These are phyloP conservation scores for Nemania abortiva DNA, from an alignment of 2,329 filamentous ascomycete species.

Conservation along the genomic window DNA sequence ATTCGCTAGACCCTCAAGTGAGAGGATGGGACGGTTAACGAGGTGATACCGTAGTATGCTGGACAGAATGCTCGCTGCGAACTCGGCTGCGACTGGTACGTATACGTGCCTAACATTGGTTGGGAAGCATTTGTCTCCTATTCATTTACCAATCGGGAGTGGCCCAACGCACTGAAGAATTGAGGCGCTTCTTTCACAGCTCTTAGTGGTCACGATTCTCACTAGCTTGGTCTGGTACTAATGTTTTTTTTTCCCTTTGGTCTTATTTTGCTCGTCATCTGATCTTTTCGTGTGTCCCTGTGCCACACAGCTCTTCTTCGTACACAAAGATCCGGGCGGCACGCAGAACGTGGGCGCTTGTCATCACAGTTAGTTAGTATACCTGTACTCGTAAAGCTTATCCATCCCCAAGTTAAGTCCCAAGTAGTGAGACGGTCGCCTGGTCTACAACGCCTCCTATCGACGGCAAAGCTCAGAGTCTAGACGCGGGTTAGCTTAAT, in stretches of 20 bases:
- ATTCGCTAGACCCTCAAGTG: conserved; percentile 4
- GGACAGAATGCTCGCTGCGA: conserved; percentile 15
- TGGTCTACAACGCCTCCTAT: no score
- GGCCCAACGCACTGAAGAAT: conserved; percentile 19
- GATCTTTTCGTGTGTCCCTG: conserved; percentile 10
- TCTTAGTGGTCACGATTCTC: conserved; percentile 11
- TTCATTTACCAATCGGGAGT: conserved; percentile 31
- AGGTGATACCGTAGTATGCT: neutral
- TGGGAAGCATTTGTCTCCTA: neutral
- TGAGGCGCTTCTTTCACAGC: conserved; percentile 21
- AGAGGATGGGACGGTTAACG: neutral
- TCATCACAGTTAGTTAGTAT: no score
- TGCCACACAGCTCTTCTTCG: neutral
- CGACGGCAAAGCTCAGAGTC: neutral
- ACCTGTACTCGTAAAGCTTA: neutral
- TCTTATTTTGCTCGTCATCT: conserved; percentile 31
- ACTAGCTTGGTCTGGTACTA: neutral
- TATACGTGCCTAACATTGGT: conserved; percentile 6
- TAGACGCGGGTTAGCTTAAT: neutral
- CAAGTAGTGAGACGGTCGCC: no score
- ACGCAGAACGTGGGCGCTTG: neutral
- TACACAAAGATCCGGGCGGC: neutral
- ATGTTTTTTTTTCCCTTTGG: no score
- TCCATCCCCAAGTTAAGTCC: no score
- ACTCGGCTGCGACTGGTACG: conserved; percentile 19